Conservation (phyloP, 495 filamentous ascomycete genomes). For the Recurvomyces mirabilis region DNA sequence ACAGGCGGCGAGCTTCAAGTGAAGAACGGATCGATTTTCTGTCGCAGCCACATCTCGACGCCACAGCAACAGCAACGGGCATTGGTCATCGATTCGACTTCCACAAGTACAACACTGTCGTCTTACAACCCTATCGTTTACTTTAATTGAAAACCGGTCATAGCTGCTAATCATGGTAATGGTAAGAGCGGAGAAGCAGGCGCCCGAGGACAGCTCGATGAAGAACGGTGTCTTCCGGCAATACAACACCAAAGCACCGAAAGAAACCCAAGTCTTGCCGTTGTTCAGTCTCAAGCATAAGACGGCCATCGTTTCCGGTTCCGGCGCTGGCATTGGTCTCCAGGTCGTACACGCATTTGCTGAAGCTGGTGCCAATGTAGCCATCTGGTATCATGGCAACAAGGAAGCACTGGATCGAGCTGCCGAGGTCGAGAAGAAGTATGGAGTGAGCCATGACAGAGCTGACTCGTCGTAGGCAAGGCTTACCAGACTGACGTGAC, state of each 20-base stretch:
- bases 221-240: conserved; percentile 26
- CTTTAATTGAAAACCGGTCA: too few species aligned
- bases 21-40: too few species aligned
- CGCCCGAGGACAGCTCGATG: conserved; percentile 19
- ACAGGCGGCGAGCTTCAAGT: too few species aligned
- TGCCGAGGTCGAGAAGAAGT: conserved; percentile 57
- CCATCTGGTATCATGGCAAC: conserved; percentile 78
- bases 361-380: conserved; percentile 79
- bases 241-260: conserved; percentile 39
- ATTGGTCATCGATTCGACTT: too few species aligned
- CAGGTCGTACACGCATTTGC: conserved; percentile 65
- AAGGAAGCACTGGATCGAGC: conserved; percentile 59
- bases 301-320: conserved; percentile 75
- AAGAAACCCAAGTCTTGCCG: conserved; percentile 49
- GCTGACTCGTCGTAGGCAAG: conserved; percentile 11
- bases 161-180: conserved; percentile 11
- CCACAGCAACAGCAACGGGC: too few species aligned
- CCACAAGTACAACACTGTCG: too few species aligned
- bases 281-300: conserved; percentile 76
- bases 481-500: conserved; percentile 27
- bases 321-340: conserved; percentile 71
- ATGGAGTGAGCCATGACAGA: conserved; percentile 62
- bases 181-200: background rate
- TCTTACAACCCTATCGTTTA: too few species aligned
- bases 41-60: too few species aligned